These are phyloP conservation scores for Cylindrotheca closterium DNA, from an alignment of 108 stramenopile genomes.

Conservation along the genomic window DNA sequence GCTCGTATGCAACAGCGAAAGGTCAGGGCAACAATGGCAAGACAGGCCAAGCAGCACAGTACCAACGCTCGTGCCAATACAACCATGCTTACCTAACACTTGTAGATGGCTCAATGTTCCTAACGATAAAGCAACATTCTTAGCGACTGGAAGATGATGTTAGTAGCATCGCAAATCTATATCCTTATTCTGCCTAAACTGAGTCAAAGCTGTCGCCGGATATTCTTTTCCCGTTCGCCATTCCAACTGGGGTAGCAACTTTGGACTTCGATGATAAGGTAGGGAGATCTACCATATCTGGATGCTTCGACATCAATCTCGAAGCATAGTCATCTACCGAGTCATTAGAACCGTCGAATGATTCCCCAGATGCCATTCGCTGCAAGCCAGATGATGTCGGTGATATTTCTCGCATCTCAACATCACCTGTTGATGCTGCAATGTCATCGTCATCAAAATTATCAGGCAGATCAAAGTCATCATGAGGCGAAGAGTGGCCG, in stretches of 20 bases:
- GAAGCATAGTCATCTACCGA: not conserved
- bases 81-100: slow-evolving; percentile 7
- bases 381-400: too few relatives aligned
- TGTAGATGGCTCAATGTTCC: too few relatives aligned
- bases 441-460: slow-evolving; percentile 1
- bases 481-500: not conserved
- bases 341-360: not conserved
- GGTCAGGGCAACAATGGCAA: slow-evolving; percentile 41
- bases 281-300: slow-evolving; percentile 59
- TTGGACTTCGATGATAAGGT: slow-evolving; percentile 42
- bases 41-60: slow-evolving; percentile 38
- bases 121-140: too few relatives aligned
- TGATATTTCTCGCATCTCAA: not conserved
- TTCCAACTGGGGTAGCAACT: slow-evolving; percentile 53
- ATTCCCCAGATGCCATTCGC: not conserved
- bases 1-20: slow-evolving; percentile 24
- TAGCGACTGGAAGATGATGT: too few relatives aligned
- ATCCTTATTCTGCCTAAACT: too few relatives aligned
- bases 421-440: not conserved
- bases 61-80: slow-evolving; percentile 1
- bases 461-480: slow-evolving; percentile 3
- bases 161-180: too few relatives aligned
- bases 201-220: too few relatives aligned
- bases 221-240: slow-evolving; percentile 13
- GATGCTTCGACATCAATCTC: slow-evolving; percentile 47